phyloP scores from a whole-genome alignment of 495 filamentous ascomycete species.

The Daldinia childiae region DNA sequence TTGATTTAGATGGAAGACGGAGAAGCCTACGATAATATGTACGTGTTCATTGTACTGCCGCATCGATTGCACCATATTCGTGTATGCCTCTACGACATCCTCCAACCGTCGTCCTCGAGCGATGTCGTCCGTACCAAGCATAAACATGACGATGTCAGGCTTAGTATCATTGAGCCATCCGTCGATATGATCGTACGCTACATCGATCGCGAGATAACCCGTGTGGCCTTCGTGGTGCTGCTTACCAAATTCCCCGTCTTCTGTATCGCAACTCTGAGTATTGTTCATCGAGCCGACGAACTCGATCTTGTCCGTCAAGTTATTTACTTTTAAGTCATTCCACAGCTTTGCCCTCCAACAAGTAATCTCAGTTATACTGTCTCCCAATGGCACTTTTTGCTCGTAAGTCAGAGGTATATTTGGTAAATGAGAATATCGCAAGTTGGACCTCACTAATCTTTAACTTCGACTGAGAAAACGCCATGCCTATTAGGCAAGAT shows the following conservation, averaged over 20 bases:
- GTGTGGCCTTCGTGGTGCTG: conserved; percentile 57
- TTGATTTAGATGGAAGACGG: not conserved
- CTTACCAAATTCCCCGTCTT: conserved; percentile 44
- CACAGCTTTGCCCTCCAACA: conserved; percentile 55
- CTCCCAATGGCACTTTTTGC: conserved; percentile 51
- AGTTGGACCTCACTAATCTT: conserved; percentile 29
- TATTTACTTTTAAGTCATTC: conserved; percentile 47
- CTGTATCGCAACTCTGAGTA: conserved; percentile 47
- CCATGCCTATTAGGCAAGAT: not conserved
- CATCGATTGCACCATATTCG: conserved; percentile 51
- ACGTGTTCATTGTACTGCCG: conserved; percentile 47
- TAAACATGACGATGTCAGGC: conserved; percentile 56
- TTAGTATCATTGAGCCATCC: conserved; percentile 50
- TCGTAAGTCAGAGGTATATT: not conserved
- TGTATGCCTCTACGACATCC: conserved; percentile 53
- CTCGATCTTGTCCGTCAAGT: conserved; percentile 44
- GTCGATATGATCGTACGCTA: conserved; percentile 55
- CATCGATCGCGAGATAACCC: conserved; percentile 55
- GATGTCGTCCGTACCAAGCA: conserved; percentile 59
- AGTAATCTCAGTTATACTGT: conserved; percentile 55
- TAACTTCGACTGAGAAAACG: conserved; percentile 20
- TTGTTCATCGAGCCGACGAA: conserved; percentile 56
- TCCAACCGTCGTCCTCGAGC: conserved; percentile 33
- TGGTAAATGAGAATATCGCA: not conserved
- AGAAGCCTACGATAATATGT: conserved; percentile 51